Base-by-base conservation (phyloP, 305 asterid species). In the Withania somnifera region DNA sequence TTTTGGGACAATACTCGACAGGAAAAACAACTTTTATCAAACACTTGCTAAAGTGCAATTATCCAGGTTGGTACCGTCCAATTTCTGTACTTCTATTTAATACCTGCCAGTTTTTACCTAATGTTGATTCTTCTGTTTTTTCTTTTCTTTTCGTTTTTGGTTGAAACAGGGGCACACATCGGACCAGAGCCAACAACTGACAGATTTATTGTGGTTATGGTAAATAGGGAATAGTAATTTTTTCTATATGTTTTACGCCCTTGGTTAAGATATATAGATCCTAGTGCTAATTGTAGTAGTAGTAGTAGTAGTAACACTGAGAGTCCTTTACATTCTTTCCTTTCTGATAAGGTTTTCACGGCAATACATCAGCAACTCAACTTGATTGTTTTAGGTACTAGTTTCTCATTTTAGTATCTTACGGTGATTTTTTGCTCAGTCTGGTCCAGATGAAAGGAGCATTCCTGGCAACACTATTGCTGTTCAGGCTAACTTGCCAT, bases 181-280 rank as follows among this genome's bases (percentile, higher is more conserved):
- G 99, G 99, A 83, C 99, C 99, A 53, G 98, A 95, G 88, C 99
- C 99, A 38, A 95, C 98, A 61, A 95, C 98, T 4, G 99, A 95
- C 77, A 88, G 98, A 52, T 95, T 95, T 84, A 92, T 95, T 84
- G 97, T 86, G 82, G 98, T 95, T 83, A 94, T 88, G 97, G 99
- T 95, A 94, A 71, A 40, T 32, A 82, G 51, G 17, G 42, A 40
- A 22, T 3, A 24, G 34, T 7, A 22, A 42, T 45, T 36, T 71
- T 8, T 71, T 71, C 15, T 58, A 42, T 64, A 64, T 24, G 40
- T 71, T 47, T 0, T 45, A 45, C 24, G 24, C 58, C 15, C 10
- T 71, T 42, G 10, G 9, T 71, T 13, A 22, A 71, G 78, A 13
- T 71, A 22, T 45, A 28, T 61, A 7, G 71, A 8, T 22, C 22